Conservation (phyloP, 2,329 filamentous ascomycete species). For the Ophiostoma ips region DNA sequence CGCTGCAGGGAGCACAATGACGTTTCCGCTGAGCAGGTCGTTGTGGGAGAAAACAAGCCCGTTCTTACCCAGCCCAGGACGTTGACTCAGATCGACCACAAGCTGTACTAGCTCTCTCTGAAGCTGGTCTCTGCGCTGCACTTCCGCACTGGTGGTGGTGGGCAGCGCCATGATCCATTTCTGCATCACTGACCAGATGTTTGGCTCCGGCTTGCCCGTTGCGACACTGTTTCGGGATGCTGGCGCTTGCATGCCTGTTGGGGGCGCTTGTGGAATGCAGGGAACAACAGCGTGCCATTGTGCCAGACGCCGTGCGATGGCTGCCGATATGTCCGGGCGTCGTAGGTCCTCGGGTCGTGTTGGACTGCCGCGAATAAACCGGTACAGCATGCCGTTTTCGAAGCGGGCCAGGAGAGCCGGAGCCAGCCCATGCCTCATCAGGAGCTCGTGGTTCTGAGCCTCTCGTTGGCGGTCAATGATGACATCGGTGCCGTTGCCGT, state of each 20-base stretch:
- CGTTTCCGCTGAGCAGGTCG: slow-evolving; percentile 90
- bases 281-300: slow-evolving; percentile 79
- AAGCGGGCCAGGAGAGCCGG: slow-evolving; percentile 83
- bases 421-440: slow-evolving; percentile 71
- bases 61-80: slow-evolving; percentile 60
- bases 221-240: not conserved
- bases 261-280: slow-evolving; percentile 28
- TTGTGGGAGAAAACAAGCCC: slow-evolving; percentile 87
- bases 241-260: not conserved
- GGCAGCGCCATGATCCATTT: slow-evolving; percentile 89
- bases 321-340: slow-evolving; percentile 60
- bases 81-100: slow-evolving; percentile 57
- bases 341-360: slow-evolving; percentile 71
- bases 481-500: slow-evolving; percentile 85
- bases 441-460: slow-evolving; percentile 67
- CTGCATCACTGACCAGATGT: slow-evolving; percentile 89
- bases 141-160: slow-evolving; percentile 53
- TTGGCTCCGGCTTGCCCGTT: slow-evolving; percentile 48
- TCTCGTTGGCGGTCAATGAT: slow-evolving; percentile 90
- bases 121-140: slow-evolving; percentile 50
- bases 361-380: slow-evolving; percentile 69
- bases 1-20: slow-evolving; percentile 53
- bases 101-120: slow-evolving; percentile 63
- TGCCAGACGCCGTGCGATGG: slow-evolving; percentile 70
- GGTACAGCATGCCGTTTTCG: slow-evolving; percentile 90